Conservation (phyloP, 1,284 basidiomycete species). For the Ustilago xerochloae region DNA sequence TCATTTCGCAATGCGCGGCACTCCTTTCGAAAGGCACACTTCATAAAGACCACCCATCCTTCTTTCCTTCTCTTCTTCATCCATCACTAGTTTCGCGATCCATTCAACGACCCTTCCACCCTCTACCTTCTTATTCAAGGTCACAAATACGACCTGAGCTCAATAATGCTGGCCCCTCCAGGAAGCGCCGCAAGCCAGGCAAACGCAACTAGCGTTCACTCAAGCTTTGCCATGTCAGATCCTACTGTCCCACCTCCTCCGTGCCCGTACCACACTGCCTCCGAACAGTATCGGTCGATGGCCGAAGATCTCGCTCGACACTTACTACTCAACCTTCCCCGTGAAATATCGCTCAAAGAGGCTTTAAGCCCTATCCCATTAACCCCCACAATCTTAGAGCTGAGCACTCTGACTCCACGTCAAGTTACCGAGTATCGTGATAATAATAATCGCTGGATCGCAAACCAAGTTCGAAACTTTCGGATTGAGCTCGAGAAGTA, state of each 20-base stretch:
- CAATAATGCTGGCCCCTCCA: no score
- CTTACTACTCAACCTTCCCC: background rate
- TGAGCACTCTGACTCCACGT: constrained; percentile 27
- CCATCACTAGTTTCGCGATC: background rate
- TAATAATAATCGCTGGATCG: background rate
- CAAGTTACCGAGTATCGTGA: constrained; percentile 8
- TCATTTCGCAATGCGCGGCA: background rate
- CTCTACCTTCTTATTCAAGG: background rate
- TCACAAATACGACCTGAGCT: background rate
- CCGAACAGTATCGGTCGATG: background rate
- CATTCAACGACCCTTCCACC: background rate
- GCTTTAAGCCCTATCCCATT: background rate
- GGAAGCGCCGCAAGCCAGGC: no score
- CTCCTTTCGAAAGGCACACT: no score
- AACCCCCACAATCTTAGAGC: background rate
- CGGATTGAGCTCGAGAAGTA: constrained; percentile 21
- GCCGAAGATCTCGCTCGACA: background rate
- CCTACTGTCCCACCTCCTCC: background rate
- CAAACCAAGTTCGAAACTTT: constrained; percentile 13
- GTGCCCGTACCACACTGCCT: background rate
- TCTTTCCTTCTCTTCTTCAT: no score
- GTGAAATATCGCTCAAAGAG: background rate
- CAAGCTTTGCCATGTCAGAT: background rate
- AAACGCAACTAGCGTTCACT: background rate
- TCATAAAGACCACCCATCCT: no score